phyloP scores from a whole-genome alignment of 2,329 filamentous ascomycete species.

The Neonectria hederae region DNA sequence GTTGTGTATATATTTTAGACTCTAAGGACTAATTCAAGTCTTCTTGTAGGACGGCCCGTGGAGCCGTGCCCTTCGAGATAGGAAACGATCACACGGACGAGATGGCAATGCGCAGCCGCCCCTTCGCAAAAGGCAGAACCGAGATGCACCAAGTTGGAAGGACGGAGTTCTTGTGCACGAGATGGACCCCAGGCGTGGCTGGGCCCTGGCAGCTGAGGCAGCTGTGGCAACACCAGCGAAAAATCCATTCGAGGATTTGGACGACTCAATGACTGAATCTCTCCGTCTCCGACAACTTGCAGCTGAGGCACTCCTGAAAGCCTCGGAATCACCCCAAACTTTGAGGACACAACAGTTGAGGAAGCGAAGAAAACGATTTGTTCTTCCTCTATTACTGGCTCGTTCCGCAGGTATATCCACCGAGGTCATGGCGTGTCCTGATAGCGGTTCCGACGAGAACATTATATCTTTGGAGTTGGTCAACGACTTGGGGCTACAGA shows the following conservation, averaged over 20 bases:
- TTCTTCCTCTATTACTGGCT: background rate
- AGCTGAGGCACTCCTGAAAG: too few species aligned
- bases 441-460: constrained; percentile 19
- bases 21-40: background rate
- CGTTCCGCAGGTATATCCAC: background rate
- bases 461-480: constrained; percentile 7
- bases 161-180: background rate
- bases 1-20: too few species aligned
- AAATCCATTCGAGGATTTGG: background rate
- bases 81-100: background rate
- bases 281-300: too few species aligned
- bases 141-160: background rate
- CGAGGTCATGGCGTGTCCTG: constrained; percentile 5
- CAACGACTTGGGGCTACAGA: background rate
- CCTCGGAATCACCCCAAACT: too few species aligned
- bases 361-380: background rate
- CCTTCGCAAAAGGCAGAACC: background rate
- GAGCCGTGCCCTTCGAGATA: background rate
- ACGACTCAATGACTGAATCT: too few species aligned
- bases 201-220: background rate
- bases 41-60: background rate
- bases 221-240: background rate
- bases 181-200: background rate
- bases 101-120: background rate
- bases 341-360: too few species aligned